Evolutionary conservation across 768 basidiomycete genomes (phyloP).

Genomic region (Naganishia kalamii): DNA sequence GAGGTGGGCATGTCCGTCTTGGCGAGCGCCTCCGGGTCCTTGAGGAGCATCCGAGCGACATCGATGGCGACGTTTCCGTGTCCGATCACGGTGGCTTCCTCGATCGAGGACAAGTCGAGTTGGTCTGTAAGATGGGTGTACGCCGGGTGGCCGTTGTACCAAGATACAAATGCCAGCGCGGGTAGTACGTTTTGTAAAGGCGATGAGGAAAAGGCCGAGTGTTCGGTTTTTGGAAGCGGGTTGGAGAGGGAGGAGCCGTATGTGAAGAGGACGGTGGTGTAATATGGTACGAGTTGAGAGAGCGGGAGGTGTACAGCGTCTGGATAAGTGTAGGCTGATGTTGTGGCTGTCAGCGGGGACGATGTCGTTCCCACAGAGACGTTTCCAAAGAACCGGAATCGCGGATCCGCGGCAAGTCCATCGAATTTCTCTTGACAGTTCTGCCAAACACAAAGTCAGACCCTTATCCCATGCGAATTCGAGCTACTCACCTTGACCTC

Average conservation of each 20-base stretch:
- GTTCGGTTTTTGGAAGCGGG: conserved; percentile 55
- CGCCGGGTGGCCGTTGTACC: conserved; percentile 91
- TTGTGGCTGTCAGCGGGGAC: conserved; percentile 21
- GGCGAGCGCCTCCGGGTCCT: conserved; percentile 48
- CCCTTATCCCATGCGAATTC: conserved; percentile 3
- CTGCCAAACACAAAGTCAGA: conserved; percentile 48
- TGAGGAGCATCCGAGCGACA: conserved; percentile 80
- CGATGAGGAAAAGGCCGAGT: conserved; percentile 50
- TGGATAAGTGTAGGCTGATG: conserved; percentile 49
- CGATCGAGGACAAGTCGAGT: conserved; percentile 54
- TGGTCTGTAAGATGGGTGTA: conserved; percentile 54
- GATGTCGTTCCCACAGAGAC: conserved; percentile 50
- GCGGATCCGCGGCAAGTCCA: conserved; percentile 64
- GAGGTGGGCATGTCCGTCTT: conserved; percentile 68
- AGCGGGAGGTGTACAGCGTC: conserved; percentile 60
- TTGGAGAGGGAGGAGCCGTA: conserved; percentile 66
- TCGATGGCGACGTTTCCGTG: conserved; percentile 94
- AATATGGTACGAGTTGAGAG: conserved; percentile 59
- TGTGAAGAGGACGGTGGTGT: conserved; percentile 79
- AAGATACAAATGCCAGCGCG: conserved; percentile 79
- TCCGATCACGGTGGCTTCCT: conserved; percentile 78
- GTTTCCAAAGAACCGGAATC: conserved; percentile 88
- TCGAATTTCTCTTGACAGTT: conserved; percentile 97
- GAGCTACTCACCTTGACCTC: conserved; percentile 81
- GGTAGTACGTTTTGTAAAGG: conserved; percentile 55